These are phyloP conservation scores for Lichenothelia convexa DNA, from an alignment of 495 filamentous ascomycete species.

Conservation along the genomic window DNA sequence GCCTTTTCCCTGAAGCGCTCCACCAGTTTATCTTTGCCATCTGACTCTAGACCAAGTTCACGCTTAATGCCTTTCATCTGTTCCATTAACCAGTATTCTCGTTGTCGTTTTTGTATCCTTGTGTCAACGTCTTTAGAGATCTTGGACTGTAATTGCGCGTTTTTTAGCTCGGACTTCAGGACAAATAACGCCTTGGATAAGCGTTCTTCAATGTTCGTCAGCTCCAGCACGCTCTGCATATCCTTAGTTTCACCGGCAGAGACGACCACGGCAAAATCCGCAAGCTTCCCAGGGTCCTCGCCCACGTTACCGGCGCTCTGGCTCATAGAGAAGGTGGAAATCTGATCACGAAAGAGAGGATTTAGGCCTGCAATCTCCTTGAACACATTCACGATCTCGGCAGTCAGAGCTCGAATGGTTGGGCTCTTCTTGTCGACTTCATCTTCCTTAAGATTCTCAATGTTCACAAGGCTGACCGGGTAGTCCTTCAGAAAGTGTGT, in stretches of 20 bases:
- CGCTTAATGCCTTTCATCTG: slow-evolving; percentile 98
- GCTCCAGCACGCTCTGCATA: slow-evolving; percentile 83
- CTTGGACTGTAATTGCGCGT: slow-evolving; percentile 89
- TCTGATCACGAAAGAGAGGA: slow-evolving; percentile 91
- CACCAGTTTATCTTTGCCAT: slow-evolving; percentile 94
- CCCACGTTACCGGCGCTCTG: slow-evolving; percentile 87
- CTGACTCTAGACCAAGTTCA: slow-evolving; percentile 88
- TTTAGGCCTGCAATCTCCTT: slow-evolving; percentile 90
- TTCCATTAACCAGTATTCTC: slow-evolving; percentile 98
- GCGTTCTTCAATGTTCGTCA: slow-evolving; percentile 73
- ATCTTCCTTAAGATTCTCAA: slow-evolving; percentile 80
- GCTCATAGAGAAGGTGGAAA: slow-evolving; percentile 88
- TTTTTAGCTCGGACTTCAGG: slow-evolving; percentile 95
- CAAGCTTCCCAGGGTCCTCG: slow-evolving; percentile 82
- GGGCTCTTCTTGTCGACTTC: slow-evolving; percentile 75
- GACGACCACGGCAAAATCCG: slow-evolving; percentile 93
- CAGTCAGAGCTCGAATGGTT: slow-evolving; percentile 75
- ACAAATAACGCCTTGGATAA: slow-evolving; percentile 78
- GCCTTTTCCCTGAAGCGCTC: slow-evolving; percentile 96
- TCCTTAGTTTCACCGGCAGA: slow-evolving; percentile 78
- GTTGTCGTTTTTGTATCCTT: slow-evolving; percentile 93
- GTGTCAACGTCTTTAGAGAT: slow-evolving; percentile 96
- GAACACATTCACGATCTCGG: slow-evolving; percentile 95
- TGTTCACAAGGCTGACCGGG: slow-evolving; percentile 79
- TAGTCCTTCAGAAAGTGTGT: slow-evolving; percentile 83